A percentile compares a stretch with the other conserved stretches of the same genome.
Conservation (phyloP, 352 stramenopile species). For the Thalassiosira hispida region DNA sequence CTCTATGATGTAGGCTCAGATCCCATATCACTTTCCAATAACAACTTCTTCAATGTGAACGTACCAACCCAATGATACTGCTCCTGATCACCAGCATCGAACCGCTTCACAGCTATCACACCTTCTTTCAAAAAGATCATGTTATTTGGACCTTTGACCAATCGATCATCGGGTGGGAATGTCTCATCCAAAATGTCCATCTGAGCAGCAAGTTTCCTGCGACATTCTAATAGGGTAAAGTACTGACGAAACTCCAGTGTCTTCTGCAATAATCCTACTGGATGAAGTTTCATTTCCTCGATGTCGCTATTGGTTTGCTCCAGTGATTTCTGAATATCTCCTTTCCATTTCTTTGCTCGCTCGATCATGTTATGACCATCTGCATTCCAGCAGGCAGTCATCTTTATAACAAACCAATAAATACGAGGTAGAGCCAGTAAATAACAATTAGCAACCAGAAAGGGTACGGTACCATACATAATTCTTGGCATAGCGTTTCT, state of each 20-base stretch:
- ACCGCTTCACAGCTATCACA: constrained; percentile 54
- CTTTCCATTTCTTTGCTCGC: background rate
- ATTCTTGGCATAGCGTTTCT: background rate
- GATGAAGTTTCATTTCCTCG: constrained; percentile 4
- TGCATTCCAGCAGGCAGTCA: constrained; percentile 30
- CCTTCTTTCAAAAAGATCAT: constrained; percentile 54
- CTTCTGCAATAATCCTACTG: constrained; percentile 14
- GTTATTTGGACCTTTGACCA: constrained; percentile 46
- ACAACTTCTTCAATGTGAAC: constrained; percentile 50
- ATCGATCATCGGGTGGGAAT: constrained; percentile 36
- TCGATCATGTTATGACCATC: constrained; percentile 17
- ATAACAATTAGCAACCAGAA: too few relatives aligned
- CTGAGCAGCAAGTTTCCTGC: constrained; percentile 24
- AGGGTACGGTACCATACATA: too few relatives aligned
- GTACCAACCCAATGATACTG: constrained; percentile 61
- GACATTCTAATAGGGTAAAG: constrained; percentile 29
- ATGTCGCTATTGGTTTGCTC: constrained; percentile 7
- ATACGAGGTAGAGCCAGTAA: too few relatives aligned
- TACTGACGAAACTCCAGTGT: constrained; percentile 32
- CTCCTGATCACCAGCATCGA: constrained; percentile 38
- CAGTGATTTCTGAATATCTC: background rate
- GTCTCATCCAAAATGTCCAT: constrained; percentile 41
- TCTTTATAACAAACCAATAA: background rate
- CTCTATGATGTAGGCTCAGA: too few relatives aligned
- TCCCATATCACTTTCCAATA: too few relatives aligned